These are phyloP conservation scores for Debaryomyces castellii DNA, from an alignment of 805 yeast species.

Conservation along the genomic window DNA sequence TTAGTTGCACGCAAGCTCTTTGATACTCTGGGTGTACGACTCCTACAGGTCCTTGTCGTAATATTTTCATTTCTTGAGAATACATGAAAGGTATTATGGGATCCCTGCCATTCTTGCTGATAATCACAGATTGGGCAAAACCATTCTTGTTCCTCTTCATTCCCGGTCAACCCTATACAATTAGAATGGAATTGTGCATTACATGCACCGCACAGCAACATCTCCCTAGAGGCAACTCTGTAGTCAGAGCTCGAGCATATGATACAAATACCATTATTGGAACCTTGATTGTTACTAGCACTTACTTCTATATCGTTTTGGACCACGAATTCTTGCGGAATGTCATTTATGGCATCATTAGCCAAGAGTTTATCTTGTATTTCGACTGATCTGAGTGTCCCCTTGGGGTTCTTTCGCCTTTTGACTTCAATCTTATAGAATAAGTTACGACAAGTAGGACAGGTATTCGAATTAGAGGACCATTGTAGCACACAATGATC, in stretches of 20 bases:
- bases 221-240: slow-evolving; percentile 13
- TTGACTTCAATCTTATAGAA: slow-evolving; percentile 39
- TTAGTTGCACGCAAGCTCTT: background rate
- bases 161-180: slow-evolving; percentile 34
- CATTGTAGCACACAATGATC: slow-evolving; percentile 55
- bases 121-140: slow-evolving; percentile 53
- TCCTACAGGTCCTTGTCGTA: background rate
- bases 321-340: slow-evolving; percentile 37
- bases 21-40: background rate
- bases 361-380: slow-evolving; percentile 32
- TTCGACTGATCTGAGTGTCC: slow-evolving; percentile 9
- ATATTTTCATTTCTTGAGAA: background rate
- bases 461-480: slow-evolving; percentile 55
- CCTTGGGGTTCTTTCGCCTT: slow-evolving; percentile 12
- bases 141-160: slow-evolving; percentile 29
- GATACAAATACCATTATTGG: slow-evolving; percentile 25
- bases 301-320: slow-evolving; percentile 4
- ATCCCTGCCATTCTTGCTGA: slow-evolving; percentile 29
- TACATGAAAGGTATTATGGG: background rate
- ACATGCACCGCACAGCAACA: slow-evolving; percentile 33
- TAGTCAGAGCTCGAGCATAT: slow-evolving; percentile 38
- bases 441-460: slow-evolving; percentile 60
- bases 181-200: slow-evolving; percentile 38
- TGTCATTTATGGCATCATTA: slow-evolving; percentile 36
- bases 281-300: background rate